Conservation (phyloP, 352 stramenopile genomes). For the Globisporangium viniferum region DNA sequence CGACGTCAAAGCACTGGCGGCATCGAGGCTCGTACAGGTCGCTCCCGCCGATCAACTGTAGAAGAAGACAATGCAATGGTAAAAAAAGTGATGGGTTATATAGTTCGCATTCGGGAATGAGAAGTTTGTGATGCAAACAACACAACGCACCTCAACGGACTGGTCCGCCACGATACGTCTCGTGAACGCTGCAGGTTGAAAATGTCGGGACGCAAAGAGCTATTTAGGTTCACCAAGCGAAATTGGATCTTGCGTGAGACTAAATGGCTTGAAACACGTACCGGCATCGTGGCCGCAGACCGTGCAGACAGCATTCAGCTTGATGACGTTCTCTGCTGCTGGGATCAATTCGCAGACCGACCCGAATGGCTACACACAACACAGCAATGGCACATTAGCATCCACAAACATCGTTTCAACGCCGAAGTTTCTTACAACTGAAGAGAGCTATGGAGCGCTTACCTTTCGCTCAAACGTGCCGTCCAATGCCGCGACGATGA, state of each 20-base stretch:
- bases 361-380: constrained; percentile 53
- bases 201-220: constrained; percentile 9
- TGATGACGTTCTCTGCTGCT: constrained; percentile 72
- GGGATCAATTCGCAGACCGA: constrained; percentile 73
- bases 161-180: constrained; percentile 64
- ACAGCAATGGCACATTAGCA: neutral
- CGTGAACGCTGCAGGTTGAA: constrained; percentile 51
- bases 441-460: neutral
- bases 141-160: constrained; percentile 52
- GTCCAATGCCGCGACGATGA: constrained; percentile 75
- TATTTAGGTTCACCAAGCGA: neutral
- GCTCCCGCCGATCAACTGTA: constrained; percentile 70
- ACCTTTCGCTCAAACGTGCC: constrained; percentile 79
- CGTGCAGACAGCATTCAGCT: constrained; percentile 83
- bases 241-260: neutral
- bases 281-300: constrained; percentile 71
- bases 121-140: neutral
- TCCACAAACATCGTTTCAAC: neutral
- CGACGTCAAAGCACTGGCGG: constrained; percentile 62
- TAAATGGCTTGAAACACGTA: constrained; percentile 6
- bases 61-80: neutral
- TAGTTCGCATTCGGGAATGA: neutral
- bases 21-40: constrained; percentile 81
- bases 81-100: neutral
- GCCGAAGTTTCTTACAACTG: neutral